Evolutionary conservation across 129 eudicot species (phyloP), one percentile per base, ranked within the genome.

Genomic region (Lactuca saligna): DNA sequence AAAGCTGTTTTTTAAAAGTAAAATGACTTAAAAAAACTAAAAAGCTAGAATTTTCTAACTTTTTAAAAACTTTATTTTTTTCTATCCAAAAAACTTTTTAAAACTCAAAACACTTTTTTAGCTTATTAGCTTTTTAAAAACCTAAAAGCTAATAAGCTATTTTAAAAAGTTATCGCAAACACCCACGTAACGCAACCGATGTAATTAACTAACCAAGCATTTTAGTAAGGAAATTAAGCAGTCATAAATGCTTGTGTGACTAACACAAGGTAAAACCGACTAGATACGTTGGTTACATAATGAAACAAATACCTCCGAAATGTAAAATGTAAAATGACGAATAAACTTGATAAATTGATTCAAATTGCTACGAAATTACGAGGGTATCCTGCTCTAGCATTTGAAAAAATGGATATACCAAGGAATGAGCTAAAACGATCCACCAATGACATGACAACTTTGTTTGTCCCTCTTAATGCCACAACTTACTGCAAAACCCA

Each of bases 401-500:
- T 37, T 3, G 37, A 33, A 49, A 68, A 59, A 57, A 70, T 58
- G 66, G 44, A 46, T 44, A 31, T 44, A 69, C 32, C 60, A 53
- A 66, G 60, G 51, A 34, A 54, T 44, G 56, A 31, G 41, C 7
- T 4, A 8, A 5, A 44, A 42, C 16, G 56, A 29, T 57, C 42
- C 42, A 69, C 8, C 58, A 57, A 70, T 70, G 34, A 58, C 57
- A 70, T 70, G 34, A 58, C 57, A 69, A 39, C 65, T 41, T 37
- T 38, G 41, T 34, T 58, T 17, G 60, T 46, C 20, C 37, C 29
- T 50, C 33, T 62, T 71, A 85, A 48, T 81, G 81, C 84, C 83
- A 77, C 56, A 83, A 74, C 71, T 83, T 77, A 80, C 81, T 80
- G 70, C 85, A 82, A 75, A 82, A 86, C 49, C 90, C 88, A 74